These are phyloP conservation scores for Prinsepia uniflora DNA, from an alignment of 306 rosid species.

Conservation along the genomic window DNA sequence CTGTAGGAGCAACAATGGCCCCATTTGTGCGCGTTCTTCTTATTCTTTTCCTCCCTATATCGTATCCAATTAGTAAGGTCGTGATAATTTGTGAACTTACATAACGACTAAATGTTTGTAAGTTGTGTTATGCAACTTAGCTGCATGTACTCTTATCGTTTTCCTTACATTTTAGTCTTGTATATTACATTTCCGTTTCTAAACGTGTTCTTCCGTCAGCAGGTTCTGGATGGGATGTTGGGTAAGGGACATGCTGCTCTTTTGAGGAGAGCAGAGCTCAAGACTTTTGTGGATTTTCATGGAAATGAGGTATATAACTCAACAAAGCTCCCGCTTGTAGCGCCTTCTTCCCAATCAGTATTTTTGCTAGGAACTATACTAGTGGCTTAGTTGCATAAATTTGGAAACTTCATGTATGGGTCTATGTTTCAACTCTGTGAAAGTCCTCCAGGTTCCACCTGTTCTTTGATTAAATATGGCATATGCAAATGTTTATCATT, in stretches of 20 bases:
- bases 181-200: neutral
- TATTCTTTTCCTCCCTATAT: constrained; percentile 61
- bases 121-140: constrained; percentile 4
- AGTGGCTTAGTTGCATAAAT: constrained; percentile 12
- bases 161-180: neutral
- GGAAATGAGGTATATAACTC: constrained; percentile 79
- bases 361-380: constrained; percentile 6
- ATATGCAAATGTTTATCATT: constrained; percentile 24
- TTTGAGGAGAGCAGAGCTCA: constrained; percentile 93
- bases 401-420: neutral
- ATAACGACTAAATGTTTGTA: constrained; percentile 11
- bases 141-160: neutral
- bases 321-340: neutral
- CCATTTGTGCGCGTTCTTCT: constrained; percentile 90
- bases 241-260: constrained; percentile 96
- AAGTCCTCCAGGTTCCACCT: neutral
- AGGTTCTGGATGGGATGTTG: constrained; percentile 96
- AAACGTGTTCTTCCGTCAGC: constrained; percentile 6
- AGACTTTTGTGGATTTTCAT: constrained; percentile 91
- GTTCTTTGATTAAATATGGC: constrained; percentile 26
- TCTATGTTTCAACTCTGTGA: constrained; percentile 11
- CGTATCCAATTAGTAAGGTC: constrained; percentile 97
- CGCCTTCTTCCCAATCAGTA: neutral
- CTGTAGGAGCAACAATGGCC: constrained; percentile 83
- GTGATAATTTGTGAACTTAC: constrained; percentile 21